Percentiles rank a stretch among this genome's conserved stretches.
These are phyloP conservation scores for Pseudophaeomoniella oleicola DNA, from an alignment of 2,329 filamentous ascomycete genomes.

Conservation along the genomic window DNA sequence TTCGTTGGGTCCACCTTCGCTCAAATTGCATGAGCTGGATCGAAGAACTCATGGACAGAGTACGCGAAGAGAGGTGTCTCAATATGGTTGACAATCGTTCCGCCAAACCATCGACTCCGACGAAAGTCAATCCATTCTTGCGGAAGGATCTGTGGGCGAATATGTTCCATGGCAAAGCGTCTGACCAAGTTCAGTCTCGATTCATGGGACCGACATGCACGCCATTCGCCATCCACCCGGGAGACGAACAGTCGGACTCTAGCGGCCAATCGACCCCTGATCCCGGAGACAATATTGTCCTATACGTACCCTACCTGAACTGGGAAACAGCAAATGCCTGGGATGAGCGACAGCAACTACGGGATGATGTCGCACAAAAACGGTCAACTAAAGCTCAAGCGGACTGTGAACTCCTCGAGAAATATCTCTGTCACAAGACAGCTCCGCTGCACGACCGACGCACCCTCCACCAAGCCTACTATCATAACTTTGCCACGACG, in stretches of 20 bases:
- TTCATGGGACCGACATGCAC: conserved; percentile 1
- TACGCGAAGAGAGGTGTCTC: neutral
- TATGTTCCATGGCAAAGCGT: conserved; percentile 1
- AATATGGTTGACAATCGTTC: neutral
- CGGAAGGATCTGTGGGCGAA: conserved; percentile 1
- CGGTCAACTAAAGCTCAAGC: neutral
- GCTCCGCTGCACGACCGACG: conserved; percentile 1
- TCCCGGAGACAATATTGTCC: neutral
- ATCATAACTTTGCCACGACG: conserved; percentile 1
- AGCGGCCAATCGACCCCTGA: neutral
- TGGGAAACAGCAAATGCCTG: neutral
- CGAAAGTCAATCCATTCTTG: neutral
- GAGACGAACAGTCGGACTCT: neutral
- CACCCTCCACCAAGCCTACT: conserved; percentile 1
- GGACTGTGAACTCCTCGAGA: neutral
- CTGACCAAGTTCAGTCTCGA: neutral
- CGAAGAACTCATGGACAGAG: neutral
- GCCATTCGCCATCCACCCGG: neutral
- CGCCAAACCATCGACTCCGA: neutral
- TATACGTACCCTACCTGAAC: neutral
- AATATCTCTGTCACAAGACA: neutral
- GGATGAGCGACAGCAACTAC: neutral
- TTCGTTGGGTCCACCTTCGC: conserved; percentile 1
- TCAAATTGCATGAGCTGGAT: conserved; percentile 1
- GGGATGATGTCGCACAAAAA: neutral